These are phyloP conservation scores for Bertia moriformis DNA, from an alignment of 2,329 filamentous ascomycete species.

Conservation along the genomic window DNA sequence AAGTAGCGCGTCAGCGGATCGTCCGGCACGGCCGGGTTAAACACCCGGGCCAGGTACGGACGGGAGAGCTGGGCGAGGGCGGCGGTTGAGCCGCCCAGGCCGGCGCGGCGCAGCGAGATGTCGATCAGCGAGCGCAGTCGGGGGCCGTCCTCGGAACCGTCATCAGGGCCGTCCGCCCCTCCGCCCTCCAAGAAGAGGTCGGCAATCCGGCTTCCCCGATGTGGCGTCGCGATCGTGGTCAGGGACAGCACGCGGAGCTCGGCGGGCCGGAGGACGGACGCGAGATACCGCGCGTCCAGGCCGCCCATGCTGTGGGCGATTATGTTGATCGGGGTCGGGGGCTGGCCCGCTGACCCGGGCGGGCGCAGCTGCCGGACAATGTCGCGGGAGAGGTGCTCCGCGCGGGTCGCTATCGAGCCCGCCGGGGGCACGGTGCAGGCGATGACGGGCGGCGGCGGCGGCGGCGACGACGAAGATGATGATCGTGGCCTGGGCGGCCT, in stretches of 20 bases:
- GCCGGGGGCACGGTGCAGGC: constrained; percentile 8
- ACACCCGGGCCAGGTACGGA: constrained; percentile 8
- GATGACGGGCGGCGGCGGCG: not conserved
- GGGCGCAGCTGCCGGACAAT: not conserved
- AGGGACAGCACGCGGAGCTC: constrained; percentile 8
- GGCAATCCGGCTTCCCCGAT: constrained; percentile 6
- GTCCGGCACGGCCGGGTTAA: constrained; percentile 8
- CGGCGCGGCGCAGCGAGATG: constrained; percentile 5
- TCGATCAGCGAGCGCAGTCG: constrained; percentile 5
- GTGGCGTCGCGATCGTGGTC: constrained; percentile 10
- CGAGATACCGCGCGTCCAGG: constrained; percentile 12
- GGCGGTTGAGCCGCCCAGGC: constrained; percentile 8
- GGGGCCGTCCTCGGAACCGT: not conserved
- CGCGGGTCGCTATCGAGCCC: constrained; percentile 9
- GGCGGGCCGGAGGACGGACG: constrained; percentile 8
- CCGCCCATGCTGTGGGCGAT: constrained; percentile 5
- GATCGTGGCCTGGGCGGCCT: no score
- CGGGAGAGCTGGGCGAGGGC: constrained; percentile 11
- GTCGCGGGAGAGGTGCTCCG: constrained; percentile 5
- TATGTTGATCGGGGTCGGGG: constrained; percentile 18
- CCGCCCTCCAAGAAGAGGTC: constrained; percentile 2
- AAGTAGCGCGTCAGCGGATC: constrained; percentile 6
- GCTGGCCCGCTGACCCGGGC: not conserved
- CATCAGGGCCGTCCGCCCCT: constrained; percentile 6
- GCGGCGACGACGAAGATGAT: not conserved